phyloP scores from a whole-genome alignment of 257 asterid genomes.

The Primulina eburnea region DNA sequence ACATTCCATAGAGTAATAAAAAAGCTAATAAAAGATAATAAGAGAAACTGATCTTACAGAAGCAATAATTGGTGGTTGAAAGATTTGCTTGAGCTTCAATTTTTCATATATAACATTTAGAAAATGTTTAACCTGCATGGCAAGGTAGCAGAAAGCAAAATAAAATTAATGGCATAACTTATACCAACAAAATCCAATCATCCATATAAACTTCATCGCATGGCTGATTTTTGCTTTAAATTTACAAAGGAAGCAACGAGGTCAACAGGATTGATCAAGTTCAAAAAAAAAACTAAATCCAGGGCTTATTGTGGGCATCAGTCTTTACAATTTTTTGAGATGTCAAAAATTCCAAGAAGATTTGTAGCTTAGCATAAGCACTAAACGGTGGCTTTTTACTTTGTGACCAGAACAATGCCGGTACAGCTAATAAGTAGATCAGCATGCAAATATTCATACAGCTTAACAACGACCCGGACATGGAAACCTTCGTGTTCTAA shows the following conservation, averaged over 20 bases:
- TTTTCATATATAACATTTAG: slow-evolving; percentile 69
- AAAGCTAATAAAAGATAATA: background rate
- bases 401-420: slow-evolving; percentile 4
- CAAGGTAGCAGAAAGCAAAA: slow-evolving; percentile 19
- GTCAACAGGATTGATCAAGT: slow-evolving; percentile 5
- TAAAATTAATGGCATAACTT: slow-evolving; percentile 1
- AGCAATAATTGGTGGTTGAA: slow-evolving; percentile 97
- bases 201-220: slow-evolving; percentile 12
- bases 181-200: slow-evolving; percentile 8
- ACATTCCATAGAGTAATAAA: background rate
- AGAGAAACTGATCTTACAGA: slow-evolving; percentile 62
- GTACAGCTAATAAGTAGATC: background rate
- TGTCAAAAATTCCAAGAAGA: slow-evolving; percentile 14
- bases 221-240: slow-evolving; percentile 10
- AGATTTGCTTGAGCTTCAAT: slow-evolving; percentile 89
- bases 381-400: background rate
- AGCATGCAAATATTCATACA: background rate
- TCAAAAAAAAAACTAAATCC: background rate
- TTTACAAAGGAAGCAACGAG: background rate
- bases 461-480: slow-evolving; percentile 11
- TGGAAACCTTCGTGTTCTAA: background rate
- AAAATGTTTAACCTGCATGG: slow-evolving; percentile 60
- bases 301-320: background rate
- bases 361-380: background rate
- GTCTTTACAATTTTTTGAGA: slow-evolving; percentile 11